Evolutionary conservation across 768 basidiomycete species (phyloP).

Genomic region (Tulasnella sp.): DNA sequence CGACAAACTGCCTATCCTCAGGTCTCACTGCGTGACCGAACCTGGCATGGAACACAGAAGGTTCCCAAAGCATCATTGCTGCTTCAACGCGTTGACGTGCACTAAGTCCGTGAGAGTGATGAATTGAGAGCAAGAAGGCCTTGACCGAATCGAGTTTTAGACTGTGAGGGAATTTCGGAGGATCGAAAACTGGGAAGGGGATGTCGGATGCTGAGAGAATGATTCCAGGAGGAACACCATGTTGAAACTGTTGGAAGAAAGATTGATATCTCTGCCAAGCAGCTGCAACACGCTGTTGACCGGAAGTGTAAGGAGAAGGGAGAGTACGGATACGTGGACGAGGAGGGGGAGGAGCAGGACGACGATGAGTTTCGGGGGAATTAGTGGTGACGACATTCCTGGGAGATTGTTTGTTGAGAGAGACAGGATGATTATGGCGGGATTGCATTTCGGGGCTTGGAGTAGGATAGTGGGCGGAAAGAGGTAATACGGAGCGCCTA

Average conservation of each 20-base stretch:
- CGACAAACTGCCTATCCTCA: constrained; percentile 9
- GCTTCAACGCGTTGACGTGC: constrained; percentile 3
- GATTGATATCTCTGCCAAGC: constrained; percentile 2
- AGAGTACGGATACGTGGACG: neutral
- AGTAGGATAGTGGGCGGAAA: too few species aligned
- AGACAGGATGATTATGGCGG: too few species aligned
- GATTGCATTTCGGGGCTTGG: too few species aligned
- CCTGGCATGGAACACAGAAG: neutral
- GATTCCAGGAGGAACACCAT: too few species aligned
- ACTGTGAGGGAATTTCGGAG: constrained; percentile 3
- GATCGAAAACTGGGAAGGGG: constrained; percentile 6
- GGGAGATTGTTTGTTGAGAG: too few species aligned
- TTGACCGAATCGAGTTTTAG: constrained; percentile 9
- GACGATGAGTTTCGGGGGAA: too few species aligned
- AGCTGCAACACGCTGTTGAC: constrained; percentile 1
- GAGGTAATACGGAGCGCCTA: too few species aligned
- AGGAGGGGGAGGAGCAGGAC: constrained; percentile 2
- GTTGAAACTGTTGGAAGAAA: too few species aligned
- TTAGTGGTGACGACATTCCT: too few species aligned
- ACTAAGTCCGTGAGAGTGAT: constrained; percentile 1
- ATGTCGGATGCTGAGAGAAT: too few species aligned
- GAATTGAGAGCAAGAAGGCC: constrained; percentile 8
- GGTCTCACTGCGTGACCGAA: neutral
- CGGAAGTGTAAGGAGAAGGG: neutral
- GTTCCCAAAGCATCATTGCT: constrained; percentile 10